Conservation (phyloP, 1,284 basidiomycete species). For the Boletus sp. region DNA sequence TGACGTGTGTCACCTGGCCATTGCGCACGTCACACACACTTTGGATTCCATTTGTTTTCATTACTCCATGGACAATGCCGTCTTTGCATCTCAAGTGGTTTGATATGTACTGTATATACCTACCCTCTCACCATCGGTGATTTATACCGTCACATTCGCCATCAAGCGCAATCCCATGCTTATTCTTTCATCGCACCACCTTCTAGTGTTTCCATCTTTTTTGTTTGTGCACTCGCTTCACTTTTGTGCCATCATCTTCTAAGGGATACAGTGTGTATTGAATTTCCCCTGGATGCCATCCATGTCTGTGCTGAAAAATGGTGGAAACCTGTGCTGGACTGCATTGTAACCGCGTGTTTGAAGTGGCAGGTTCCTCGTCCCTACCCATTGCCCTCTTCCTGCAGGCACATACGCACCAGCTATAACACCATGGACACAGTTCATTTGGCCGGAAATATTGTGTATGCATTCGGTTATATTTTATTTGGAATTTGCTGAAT, state of each 20-base stretch:
- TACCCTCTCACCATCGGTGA: constrained; percentile 2
- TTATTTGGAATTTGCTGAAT: background rate
- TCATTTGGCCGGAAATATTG: no score
- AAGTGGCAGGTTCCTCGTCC: no score
- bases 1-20: constrained; percentile 7
- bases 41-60: constrained; percentile 2
- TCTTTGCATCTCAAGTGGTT: constrained; percentile 14
- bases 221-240: constrained; percentile 9
- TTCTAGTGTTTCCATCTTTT: background rate
- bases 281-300: no score
- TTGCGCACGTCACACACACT: background rate
- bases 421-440: background rate
- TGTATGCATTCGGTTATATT: background rate
- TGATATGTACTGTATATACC: constrained; percentile 22
- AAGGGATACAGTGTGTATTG: no score
- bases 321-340: no score
- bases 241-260: background rate
- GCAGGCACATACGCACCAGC: no score
- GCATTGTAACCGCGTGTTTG: no score
- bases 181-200: constrained; percentile 16
- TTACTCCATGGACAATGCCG: constrained; percentile 12
- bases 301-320: no score
- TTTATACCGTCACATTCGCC: constrained; percentile 14
- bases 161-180: constrained; percentile 20
- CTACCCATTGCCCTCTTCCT: no score